phyloP scores from a whole-genome alignment of 108 stramenopile species.

The Nitzschia palea region DNA sequence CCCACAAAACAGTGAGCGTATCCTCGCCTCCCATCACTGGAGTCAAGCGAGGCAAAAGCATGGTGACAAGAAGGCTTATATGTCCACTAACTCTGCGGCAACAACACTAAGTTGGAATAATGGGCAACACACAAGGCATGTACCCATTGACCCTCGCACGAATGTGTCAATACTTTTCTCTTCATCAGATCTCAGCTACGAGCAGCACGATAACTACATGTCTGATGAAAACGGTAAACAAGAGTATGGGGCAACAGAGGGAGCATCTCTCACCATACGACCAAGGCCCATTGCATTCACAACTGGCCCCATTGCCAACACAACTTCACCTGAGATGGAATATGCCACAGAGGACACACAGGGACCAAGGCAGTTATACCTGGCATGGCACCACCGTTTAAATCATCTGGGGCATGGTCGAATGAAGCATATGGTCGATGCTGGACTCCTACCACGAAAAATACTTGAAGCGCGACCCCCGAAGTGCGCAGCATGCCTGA shows the following conservation, averaged over 20 bases:
- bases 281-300: not conserved
- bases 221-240: not conserved
- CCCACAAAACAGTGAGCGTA: not conserved
- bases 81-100: not conserved
- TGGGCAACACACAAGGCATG: not conserved
- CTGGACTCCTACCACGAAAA: not conserved
- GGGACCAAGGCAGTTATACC: not conserved
- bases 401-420: not conserved
- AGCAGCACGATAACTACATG: not conserved
- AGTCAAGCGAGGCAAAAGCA: not conserved
- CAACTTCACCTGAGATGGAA: not conserved
- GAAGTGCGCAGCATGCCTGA: conserved; percentile 19
- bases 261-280: not conserved
- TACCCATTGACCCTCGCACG: not conserved
- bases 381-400: not conserved
- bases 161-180: not conserved
- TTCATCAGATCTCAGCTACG: not conserved
- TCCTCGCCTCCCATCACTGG: not conserved
- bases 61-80: not conserved
- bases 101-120: not conserved
- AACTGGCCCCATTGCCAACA: not conserved
- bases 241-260: not conserved
- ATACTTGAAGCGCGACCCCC: conserved; percentile 11
- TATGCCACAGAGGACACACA: not conserved
- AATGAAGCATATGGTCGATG: not conserved